A percentile compares a stretch with the other conserved stretches of the same genome.
These are phyloP conservation scores for Torulaspora microellipsoides DNA, from an alignment of 805 yeast species.

Conservation along the genomic window DNA sequence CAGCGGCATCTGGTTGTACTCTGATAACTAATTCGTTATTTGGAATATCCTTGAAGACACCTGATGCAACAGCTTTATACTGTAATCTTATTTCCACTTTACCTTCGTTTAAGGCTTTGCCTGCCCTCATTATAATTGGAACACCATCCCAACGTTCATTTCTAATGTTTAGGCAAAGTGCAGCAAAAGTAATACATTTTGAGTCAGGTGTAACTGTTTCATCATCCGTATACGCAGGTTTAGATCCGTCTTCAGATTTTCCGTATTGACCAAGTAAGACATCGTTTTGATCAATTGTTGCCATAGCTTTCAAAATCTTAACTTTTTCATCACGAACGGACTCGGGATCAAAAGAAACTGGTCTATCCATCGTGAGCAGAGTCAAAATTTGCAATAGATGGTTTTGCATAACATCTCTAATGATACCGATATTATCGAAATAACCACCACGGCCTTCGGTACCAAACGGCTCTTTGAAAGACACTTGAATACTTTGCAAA, in stretches of 20 bases:
- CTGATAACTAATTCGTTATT: conserved; percentile 92
- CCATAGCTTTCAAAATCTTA: conserved; percentile 78
- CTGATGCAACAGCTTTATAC: conserved; percentile 79
- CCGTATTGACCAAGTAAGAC: conserved; percentile 84
- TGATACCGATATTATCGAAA: conserved; percentile 90
- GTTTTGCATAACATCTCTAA: conserved; percentile 98
- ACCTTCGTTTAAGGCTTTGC: conserved; percentile 92
- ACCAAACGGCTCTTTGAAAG: conserved; percentile 97
- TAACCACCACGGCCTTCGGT: conserved; percentile 99
- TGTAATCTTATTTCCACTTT: conserved; percentile 95
- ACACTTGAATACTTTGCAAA: conserved; percentile 76
- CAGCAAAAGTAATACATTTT: conserved; percentile 90
- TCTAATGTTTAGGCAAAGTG: conserved; percentile 67
- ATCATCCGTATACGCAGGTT: conserved; percentile 91
- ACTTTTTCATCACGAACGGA: conserved; percentile 95
- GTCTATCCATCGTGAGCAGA: conserved; percentile 91
- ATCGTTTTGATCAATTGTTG: conserved; percentile 59
- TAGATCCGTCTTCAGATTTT: conserved; percentile 76
- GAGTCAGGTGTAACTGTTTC: conserved; percentile 79
- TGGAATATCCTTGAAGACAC: conserved; percentile 74
- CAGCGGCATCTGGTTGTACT: conserved; percentile 92
- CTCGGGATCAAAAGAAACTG: conserved; percentile 86
- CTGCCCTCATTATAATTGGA: conserved; percentile 92
- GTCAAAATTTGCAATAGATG: conserved; percentile 92
- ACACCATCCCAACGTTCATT: conserved; percentile 99